A percentile compares a stretch with the other conserved stretches of the same genome.
Conservation (phyloP, 305 asterid species). For the Fraxinus platypoda region DNA sequence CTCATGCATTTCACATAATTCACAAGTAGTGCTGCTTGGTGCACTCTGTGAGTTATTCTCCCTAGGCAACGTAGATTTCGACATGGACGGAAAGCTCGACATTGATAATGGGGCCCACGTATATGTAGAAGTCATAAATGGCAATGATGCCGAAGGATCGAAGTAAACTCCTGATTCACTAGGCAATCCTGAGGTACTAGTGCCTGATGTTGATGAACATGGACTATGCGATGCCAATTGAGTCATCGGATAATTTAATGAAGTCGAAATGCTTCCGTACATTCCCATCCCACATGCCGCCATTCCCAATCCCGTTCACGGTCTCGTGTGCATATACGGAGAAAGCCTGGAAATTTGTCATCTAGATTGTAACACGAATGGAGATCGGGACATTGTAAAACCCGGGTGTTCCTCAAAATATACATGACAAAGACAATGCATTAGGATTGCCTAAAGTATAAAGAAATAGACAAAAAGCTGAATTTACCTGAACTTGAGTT, state of each 20-base stretch:
- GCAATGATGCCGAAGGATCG: not conserved
- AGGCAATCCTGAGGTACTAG: not conserved
- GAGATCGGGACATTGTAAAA: not conserved
- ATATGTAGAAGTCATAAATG: not conserved
- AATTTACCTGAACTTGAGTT: conserved; percentile 25
- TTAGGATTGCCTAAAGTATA: not conserved
- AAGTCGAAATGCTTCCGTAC: not conserved
- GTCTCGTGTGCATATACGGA: not conserved
- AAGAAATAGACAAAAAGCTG: not conserved
- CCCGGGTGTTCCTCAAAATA: too few relatives aligned
- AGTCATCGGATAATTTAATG: not conserved
- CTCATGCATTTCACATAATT: not conserved
- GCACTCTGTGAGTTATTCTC: not conserved
- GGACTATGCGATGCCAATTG: not conserved
- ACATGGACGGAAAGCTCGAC: not conserved
- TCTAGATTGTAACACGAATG: not conserved
- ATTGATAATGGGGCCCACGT: not conserved
- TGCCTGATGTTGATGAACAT: too few relatives aligned
- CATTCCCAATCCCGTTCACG: not conserved
- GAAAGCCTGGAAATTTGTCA: not conserved
- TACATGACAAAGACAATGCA: not conserved
- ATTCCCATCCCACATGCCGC: not conserved
- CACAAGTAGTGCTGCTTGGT: not conserved
- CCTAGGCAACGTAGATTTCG: not conserved
- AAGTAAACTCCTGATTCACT: not conserved